Evolutionary conservation across 2,329 filamentous ascomycete genomes (phyloP).

Genomic region (Chrysoporthe deuterocubensis): DNA sequence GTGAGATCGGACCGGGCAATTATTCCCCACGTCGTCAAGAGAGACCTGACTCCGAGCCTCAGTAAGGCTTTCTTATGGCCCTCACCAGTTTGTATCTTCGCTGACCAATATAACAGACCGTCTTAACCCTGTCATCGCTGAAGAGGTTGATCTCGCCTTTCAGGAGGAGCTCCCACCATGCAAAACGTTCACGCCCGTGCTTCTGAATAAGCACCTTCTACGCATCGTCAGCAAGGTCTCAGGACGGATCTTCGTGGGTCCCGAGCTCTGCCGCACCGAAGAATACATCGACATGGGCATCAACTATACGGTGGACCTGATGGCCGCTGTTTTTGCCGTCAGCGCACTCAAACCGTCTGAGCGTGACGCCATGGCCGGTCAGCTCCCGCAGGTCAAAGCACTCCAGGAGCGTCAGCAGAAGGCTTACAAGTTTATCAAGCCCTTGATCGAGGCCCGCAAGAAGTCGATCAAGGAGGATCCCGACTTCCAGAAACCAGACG

Average conservation of each 20-base stretch:
- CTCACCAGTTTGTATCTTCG: not conserved
- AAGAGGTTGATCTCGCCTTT: conserved; percentile 44
- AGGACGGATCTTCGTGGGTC: conserved; percentile 52
- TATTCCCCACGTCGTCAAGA: conserved; percentile 25
- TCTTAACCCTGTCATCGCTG: conserved; percentile 44
- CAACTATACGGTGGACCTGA: conserved; percentile 50
- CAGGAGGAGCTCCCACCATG: conserved; percentile 40
- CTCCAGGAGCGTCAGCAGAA: conserved; percentile 39
- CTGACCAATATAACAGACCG: conserved; percentile 30
- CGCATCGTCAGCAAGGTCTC: conserved; percentile 52
- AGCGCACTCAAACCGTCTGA: conserved; percentile 37
- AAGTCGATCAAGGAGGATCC: conserved; percentile 31
- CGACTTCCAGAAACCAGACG: conserved; percentile 43
- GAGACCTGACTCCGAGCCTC: conserved; percentile 22
- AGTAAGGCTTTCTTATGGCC: conserved; percentile 7
- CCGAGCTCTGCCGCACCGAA: conserved; percentile 49
- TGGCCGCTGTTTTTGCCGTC: conserved; percentile 40
- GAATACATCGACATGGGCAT: conserved; percentile 52
- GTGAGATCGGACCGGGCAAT: conserved; percentile 17
- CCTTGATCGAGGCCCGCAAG: conserved; percentile 40
- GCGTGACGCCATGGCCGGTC: conserved; percentile 39
- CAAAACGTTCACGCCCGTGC: conserved; percentile 46
- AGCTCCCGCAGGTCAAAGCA: conserved; percentile 41
- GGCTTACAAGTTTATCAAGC: conserved; percentile 41
- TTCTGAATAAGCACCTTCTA: conserved; percentile 46